A percentile compares a stretch with the other conserved stretches of the same genome.
phyloP scores from a whole-genome alignment of 2,329 filamentous ascomycete genomes.

The Madurella fahalii region DNA sequence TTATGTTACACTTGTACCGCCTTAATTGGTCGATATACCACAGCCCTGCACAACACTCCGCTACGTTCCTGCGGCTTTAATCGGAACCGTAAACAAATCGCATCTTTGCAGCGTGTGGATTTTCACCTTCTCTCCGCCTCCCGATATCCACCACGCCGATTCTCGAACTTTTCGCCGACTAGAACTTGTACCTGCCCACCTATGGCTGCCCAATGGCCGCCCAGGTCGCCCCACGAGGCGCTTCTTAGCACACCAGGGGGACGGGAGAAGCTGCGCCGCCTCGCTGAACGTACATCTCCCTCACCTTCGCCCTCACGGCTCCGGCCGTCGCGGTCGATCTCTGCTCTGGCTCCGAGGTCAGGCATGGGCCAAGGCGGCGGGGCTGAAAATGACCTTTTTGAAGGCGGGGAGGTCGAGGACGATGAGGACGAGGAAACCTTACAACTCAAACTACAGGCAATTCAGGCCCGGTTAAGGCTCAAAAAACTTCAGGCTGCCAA shows the following conservation, averaged over 20 bases:
- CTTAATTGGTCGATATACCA: slow-evolving; percentile 30
- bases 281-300: slow-evolving; percentile 62
- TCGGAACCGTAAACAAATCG: slow-evolving; percentile 15
- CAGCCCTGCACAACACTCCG: slow-evolving; percentile 8
- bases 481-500: slow-evolving; percentile 76
- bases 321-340: slow-evolving; percentile 38
- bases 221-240: slow-evolving; percentile 61
- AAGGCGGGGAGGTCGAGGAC: slow-evolving; percentile 44
- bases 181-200: slow-evolving; percentile 19
- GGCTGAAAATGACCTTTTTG: slow-evolving; percentile 28
- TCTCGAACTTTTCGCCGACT: not conserved
- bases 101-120: not conserved
- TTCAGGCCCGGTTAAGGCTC: slow-evolving; percentile 80
- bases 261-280: slow-evolving; percentile 67
- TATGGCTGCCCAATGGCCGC: slow-evolving; percentile 59
- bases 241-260: slow-evolving; percentile 70
- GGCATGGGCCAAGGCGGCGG: slow-evolving; percentile 8
- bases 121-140: slow-evolving; percentile 1
- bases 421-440: slow-evolving; percentile 88
- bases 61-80: slow-evolving; percentile 8
- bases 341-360: slow-evolving; percentile 23
- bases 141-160: slow-evolving; percentile 1
- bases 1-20: slow-evolving; percentile 25
- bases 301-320: slow-evolving; percentile 63
- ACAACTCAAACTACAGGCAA: slow-evolving; percentile 79